Conservation (phyloP, 345 rosid species). For the Acer yangbiense region DNA sequence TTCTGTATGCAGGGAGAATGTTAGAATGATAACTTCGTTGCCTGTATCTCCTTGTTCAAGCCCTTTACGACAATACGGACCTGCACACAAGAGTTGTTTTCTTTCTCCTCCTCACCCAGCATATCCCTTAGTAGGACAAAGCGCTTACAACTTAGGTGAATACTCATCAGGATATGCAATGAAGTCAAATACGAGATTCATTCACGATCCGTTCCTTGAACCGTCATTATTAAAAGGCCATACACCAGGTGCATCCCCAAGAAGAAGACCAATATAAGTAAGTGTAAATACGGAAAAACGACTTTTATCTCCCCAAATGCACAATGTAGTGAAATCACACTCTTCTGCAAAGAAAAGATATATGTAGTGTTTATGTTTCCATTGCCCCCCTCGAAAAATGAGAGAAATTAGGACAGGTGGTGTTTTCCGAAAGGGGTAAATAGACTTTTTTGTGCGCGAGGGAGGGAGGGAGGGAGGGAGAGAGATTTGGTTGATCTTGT, state of each 20-base stretch:
- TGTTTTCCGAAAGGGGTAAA: not conserved
- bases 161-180: conserved; percentile 43
- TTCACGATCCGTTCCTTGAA: conserved; percentile 47
- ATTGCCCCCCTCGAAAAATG: not conserved
- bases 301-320: conserved; percentile 14
- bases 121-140: conserved; percentile 49
- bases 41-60: conserved; percentile 95
- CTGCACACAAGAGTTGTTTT: conserved; percentile 63
- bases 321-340: not conserved
- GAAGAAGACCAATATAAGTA: conserved; percentile 53
- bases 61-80: conserved; percentile 69
- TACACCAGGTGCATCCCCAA: conserved; percentile 53
- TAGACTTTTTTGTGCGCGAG: not conserved
- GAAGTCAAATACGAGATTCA: conserved; percentile 39
- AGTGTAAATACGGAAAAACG: conserved; percentile 35
- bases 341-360: not conserved
- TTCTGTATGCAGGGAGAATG: conserved; percentile 58
- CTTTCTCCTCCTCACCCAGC: conserved; percentile 87
- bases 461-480: no score
- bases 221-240: conserved; percentile 43
- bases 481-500: no score
- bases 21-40: conserved; percentile 68
- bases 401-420: conserved; percentile 4
- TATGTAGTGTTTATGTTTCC: not conserved
- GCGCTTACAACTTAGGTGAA: conserved; percentile 53